Base-by-base conservation (phyloP, 2,329 filamentous ascomycete species). In the Aureobasidium sp. region DNA sequence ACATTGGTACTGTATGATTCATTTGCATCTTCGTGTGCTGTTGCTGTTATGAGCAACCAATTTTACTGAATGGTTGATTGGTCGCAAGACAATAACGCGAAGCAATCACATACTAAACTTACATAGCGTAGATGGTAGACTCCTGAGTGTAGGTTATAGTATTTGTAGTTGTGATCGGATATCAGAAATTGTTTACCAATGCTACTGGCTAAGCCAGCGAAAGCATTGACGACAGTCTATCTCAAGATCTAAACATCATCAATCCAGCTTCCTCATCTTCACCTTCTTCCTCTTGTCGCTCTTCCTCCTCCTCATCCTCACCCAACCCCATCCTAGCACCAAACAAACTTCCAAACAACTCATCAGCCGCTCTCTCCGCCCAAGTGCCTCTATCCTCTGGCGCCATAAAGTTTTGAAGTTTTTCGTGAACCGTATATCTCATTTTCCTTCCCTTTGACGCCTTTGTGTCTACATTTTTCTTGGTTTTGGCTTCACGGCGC, bases 391-490 rank as follows among this genome's bases (percentile, higher is more conserved):
- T 81, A 72, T 96, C 89, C 73, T 97, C 91, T 0, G 91, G 87
- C 12, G 92, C 92, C 91, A 97, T 97, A 72, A 97, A 97, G 74
- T 97, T 97, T 77, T 96, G 90, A 70, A 99, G 76, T 79, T 97
- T 97, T 78, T 97, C 93, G 72, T 97, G 92, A 50, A 97, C 91
- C 17, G 90, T 94, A 76, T 93, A 99, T 42, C 91, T 83, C 82
- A 99, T 84, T 78, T 97, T 97, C 55, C 94, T 82, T 6, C 94
- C 94, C 76, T 97, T 97, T 73, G 90, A 96, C 0, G 94, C 94
- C 73, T 92, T 94, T 23, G 92, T 92, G 73, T 99, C 94, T 5
- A 97, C 89, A 34, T 87, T 84, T 71, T 90, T 89, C 76, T 89
- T 88, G 63, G 88, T 96, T 79, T 93, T 96, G 61, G 86, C 87